phyloP scores from a whole-genome alignment of 2,329 filamentous ascomycete species.

The Alternaria gaisen region DNA sequence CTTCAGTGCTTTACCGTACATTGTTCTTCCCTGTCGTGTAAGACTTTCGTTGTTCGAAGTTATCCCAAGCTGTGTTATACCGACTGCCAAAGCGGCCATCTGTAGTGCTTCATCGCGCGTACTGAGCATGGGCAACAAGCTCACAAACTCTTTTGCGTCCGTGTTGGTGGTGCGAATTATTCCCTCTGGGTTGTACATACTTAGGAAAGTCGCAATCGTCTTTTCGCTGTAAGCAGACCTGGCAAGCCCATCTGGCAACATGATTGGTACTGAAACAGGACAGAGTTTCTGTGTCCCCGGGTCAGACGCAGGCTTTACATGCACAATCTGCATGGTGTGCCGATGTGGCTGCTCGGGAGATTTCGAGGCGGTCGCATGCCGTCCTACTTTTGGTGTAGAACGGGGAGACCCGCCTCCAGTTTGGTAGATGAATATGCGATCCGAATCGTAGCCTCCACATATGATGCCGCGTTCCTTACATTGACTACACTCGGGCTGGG shows the following conservation, averaged over 20 bases:
- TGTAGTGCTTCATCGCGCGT: conserved; percentile 36
- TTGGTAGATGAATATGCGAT: conserved; percentile 67
- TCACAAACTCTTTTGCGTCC: conserved; percentile 23
- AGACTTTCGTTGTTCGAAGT: conserved; percentile 24
- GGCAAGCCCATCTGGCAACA: conserved; percentile 25
- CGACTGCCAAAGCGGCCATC: conserved; percentile 35
- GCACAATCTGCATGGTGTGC: conserved; percentile 6
- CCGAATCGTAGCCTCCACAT: conserved; percentile 71
- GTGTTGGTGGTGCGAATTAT: conserved; percentile 10
- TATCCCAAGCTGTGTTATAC: conserved; percentile 34
- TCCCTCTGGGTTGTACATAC: conserved; percentile 29
- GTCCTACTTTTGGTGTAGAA: conserved; percentile 1
- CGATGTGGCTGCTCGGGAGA: conserved; percentile 10
- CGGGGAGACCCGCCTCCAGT: conserved; percentile 5
- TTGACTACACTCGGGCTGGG: conserved; percentile 67
- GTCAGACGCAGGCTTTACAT: conserved; percentile 1
- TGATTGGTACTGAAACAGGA: conserved; percentile 2
- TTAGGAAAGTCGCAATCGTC: conserved; percentile 32
- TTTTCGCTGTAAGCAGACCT: conserved; percentile 36
- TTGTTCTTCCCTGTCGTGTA: conserved; percentile 27
- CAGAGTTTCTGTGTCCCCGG: neutral
- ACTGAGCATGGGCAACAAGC: conserved; percentile 28
- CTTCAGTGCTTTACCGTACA: conserved; percentile 38
- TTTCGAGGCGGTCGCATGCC: conserved; percentile 1
- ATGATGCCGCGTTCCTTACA: conserved; percentile 65